Base-by-base conservation (phyloP, 345 rosid genomes). In the Bretschneidera sinensis region DNA sequence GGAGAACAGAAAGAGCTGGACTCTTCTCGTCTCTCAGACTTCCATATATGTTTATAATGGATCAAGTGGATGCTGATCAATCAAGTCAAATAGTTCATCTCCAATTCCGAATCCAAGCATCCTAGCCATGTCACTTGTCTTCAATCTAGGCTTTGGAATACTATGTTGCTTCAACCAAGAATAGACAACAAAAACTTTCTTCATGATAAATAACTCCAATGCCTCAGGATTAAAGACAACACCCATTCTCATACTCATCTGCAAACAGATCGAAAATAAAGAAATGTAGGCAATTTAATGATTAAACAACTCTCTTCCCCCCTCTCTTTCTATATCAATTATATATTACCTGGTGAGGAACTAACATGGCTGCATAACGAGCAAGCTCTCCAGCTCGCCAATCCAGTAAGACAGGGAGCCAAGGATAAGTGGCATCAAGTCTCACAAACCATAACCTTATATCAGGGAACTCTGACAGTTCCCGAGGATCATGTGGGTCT, bases 331-430 rank as follows among this genome's bases (percentile, higher is more conserved):
- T 20, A 10, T 17, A 2, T 48, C n/a, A 10, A 52, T 16, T 8
- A 4, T 22, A 23, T 14, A 2, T 53, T 75, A 86, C 87, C 87
- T 92, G 95, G 71, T 89, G 98, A 34, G 95, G 98, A 55, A 92
- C 94, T 23, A 92, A 63, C 88, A 86, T 83, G 54, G 92, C 92
- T 5, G 92, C 83, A 56, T 83, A 92, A 14, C 97, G 86, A 61
- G 98, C 96, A 39, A 92, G 84, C 65, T 92, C 94, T 2, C 98
- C 98, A 0, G 89, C 96, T 74, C 96, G 75, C 96, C 94, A 89
- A 66, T 89, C 96, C 48, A 89, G 63, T 60, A 92, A 67, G 10
- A 87, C 83, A 25, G 94, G 98, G 21, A 92, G 71, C 97, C 96
- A 92, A 0, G 97, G 97, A 73, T 85, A 89, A 43, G 66, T 55